Evolutionary conservation across 2,329 filamentous ascomycete species (phyloP).

Genomic region (Geosmithia putterillii): DNA sequence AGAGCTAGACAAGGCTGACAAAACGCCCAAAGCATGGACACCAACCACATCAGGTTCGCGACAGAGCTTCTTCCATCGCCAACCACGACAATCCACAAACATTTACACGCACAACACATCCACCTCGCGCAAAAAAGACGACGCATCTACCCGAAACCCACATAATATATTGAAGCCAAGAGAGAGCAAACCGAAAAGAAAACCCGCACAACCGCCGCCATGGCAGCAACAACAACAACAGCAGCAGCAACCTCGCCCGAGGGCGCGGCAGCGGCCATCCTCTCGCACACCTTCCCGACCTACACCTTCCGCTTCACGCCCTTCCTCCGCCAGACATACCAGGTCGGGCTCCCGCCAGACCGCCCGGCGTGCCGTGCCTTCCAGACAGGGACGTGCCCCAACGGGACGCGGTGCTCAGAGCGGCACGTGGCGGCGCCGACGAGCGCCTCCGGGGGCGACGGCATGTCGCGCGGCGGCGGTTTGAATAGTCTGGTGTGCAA

Average conservation of each 20-base stretch:
- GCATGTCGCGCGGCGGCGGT: no score
- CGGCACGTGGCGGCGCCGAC: conserved; percentile 47
- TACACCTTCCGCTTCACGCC: conserved; percentile 77
- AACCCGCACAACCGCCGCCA: background rate
- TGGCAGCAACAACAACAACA: conserved; percentile 10
- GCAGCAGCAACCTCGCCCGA: conserved; percentile 13
- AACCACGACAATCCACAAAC: background rate
- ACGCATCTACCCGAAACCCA: no score
- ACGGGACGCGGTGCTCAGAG: conserved; percentile 75
- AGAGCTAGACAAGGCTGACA: background rate
- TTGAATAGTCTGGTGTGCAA: conserved; percentile 90
- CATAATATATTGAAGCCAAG: no score
- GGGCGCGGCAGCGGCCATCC: conserved; percentile 30
- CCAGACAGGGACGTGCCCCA: conserved; percentile 73
- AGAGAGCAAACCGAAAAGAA: no score
- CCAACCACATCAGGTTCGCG: background rate
- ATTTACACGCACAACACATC: no score
- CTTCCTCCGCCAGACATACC: conserved; percentile 72
- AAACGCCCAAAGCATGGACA: background rate
- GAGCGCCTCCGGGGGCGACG: conserved; percentile 13
- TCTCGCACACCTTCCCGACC: conserved; percentile 39
- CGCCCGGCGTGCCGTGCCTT: conserved; percentile 79
- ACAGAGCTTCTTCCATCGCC: background rate
- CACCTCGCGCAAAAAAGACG: no score
- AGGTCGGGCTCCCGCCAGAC: conserved; percentile 69